Base-by-base conservation (phyloP, 768 basidiomycete genomes). In the Mrakia frigida region DNA sequence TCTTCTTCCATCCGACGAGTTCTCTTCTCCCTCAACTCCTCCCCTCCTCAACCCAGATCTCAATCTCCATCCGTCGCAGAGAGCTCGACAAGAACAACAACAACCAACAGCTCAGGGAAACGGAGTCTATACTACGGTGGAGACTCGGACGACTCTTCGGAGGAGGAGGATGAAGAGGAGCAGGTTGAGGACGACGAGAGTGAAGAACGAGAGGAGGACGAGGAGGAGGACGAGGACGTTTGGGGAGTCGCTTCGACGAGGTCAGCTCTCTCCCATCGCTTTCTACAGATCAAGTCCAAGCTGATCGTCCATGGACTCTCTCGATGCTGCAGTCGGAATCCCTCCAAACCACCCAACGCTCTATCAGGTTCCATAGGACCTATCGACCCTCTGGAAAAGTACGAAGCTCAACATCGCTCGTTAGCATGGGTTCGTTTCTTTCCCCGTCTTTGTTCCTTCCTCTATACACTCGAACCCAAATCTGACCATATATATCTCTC, bases 381-480 rank as follows among this genome's bases (percentile, higher is more conserved):
- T 23, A 21, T 70, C 53, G 74, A 75, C 41, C 67, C 68, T 41
- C 53, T 75, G 50, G 74, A 75, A 31, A 46, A 56, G 37, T 75
- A 75, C 68, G 74, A 75, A 41, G 23, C 56, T 43, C 65, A 31
- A 50, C 35, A 68, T 31, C 52, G 74, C 10, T 75, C 74, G 3
- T 37, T 60, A 28, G 74, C 74, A 7, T 75, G 74, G 74, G 74
- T 75, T 2, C 50, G 74, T 28, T 21, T 6, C 10, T 43, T 35
- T 6, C 41, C 25, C 60, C 11, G 41, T 52, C 60, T 1, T 3
- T 43, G 25, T 33, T 28, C 39, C 21, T 0, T 46, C 18, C n/a
- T 35, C 60, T 70, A 1, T n/a, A n/a, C n/a, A n/a, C n/a, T n/a
- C n/a, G n/a, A n/a, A n/a, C n/a, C n/a, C n/a, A n/a, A n/a, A n/a